Base-by-base conservation (phyloP, 2,329 filamentous ascomycete species). In the Daldinia sp. region DNA sequence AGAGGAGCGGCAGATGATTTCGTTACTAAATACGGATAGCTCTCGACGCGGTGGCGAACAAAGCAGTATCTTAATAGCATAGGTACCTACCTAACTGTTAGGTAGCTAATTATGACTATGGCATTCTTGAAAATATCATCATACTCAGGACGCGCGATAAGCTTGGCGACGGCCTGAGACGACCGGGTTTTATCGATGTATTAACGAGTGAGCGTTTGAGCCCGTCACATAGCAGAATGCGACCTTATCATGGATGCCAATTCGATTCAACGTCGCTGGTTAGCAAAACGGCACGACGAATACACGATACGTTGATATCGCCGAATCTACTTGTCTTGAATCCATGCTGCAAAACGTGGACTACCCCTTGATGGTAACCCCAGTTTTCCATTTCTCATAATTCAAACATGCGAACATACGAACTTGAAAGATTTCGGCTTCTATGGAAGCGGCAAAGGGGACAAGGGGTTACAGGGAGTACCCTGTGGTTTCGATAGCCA, bases 401-500 rank as follows among this genome's bases (percentile, higher is more conserved):
- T 58, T 55, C 27, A n/a, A n/a, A n/a, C n/a, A n/a, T n/a, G n/a
- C n/a, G n/a, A n/a, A 48, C 17, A 30, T 53, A 15, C 19, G 29
- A 50, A 37, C 23, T 29, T 52, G 32, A 30, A 60, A 63, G 29
- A 43, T 45, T 47, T 55, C 35, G n/a, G 34, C 34, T 57, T 53
- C 27, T n/a, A 57, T 39, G 47, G 48, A 34, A 27, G 2, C 1
- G 13, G 27, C 15, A 11, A 32, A 23, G 37, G 37, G 37, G 21
- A 37, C 17, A 45, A 54, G 52, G 58, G 58, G 43, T 25, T 41
- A 32, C 45, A 19, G 43, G 50, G 57, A 25, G 10, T 19, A 34
- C 57, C 64, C 30, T 58, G 47, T 11, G 57, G 61, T 67, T 67
- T 67, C 58, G 64, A 32, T 63, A 66, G 37, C 45, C 63, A 66